phyloP scores from a whole-genome alignment of 2,329 filamentous ascomycete genomes.

The Fusarium guadeloupense region DNA sequence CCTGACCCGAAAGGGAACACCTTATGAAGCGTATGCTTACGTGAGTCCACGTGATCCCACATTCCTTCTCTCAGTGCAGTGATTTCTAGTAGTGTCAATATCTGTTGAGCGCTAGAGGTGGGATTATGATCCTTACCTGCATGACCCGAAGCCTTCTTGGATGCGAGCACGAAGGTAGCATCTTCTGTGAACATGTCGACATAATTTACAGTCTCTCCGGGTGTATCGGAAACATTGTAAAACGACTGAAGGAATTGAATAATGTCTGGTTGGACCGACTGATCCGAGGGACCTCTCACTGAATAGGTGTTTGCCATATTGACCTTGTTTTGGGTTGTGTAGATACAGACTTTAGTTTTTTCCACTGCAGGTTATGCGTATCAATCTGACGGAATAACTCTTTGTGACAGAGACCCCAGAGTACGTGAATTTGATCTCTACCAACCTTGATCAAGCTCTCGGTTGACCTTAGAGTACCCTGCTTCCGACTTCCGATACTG shows the following conservation, averaged over 20 bases:
- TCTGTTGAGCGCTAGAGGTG: accelerated
- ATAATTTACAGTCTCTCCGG: conserved; percentile 27
- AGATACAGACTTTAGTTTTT: neutral
- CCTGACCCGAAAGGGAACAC: conserved; percentile 22
- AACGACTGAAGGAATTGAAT: conserved; percentile 24
- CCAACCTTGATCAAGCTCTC: no score
- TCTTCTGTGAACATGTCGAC: conserved; percentile 24
- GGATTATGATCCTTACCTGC: neutral
- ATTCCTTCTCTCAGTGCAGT: conserved; percentile 24
- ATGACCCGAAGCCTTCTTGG: conserved; percentile 23
- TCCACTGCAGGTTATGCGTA: neutral
- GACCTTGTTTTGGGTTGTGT: neutral
- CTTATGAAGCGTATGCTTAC: conserved; percentile 26
- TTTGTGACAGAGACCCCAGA: neutral
- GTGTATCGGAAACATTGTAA: conserved; percentile 26
- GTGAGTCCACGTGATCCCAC: conserved; percentile 33
- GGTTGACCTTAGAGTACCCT: no score
- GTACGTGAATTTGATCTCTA: no score
- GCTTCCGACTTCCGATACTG: conserved; percentile 30
- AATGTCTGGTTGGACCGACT: conserved; percentile 21
- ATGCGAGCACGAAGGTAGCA: conserved; percentile 27
- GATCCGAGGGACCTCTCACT: conserved; percentile 22
- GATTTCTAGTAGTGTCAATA: conserved; percentile 20
- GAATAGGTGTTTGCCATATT: conserved; percentile 23
- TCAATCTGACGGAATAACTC: neutral